Base-by-base conservation (phyloP, 805 yeast species). In the Suhomyces vadensis region DNA sequence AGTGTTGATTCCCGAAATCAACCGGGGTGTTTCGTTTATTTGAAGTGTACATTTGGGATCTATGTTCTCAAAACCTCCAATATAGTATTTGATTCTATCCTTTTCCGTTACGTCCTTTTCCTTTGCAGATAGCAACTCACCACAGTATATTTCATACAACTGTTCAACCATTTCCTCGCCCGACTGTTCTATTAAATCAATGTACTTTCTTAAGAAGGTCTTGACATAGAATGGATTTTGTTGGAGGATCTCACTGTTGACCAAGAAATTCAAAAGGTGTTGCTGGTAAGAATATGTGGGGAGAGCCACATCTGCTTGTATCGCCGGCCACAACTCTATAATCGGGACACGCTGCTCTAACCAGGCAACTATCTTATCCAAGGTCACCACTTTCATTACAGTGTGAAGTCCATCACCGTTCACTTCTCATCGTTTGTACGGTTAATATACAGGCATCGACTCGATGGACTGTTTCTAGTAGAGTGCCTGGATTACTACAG, bases 1-100 rank as follows among this genome's bases (percentile, higher is more conserved):
- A 1, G 95, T 84, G 4, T 95, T 95, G n/a, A 67, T 58, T 1
- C 87, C 88, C 27, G 87, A 77, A 10, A 86, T 78, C 41, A 85
- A 49, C 42, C 74, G 69, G 0, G 91, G 92, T 0, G 79, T 73
- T 54, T 86, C 94, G 46, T 64, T 65, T 3, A 85, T 76, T 5
- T 53, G 51, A 1, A 70, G 49, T n/a, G 46, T 52, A 45, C 69
- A 69, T 14, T 52, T 56, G 7, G 71, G 56, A 3, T 61, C 38
- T 1, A 54, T 53, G 5, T 61, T 55, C 0, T 63, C 61, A 20
- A 54, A 42, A 25, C 65, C 49, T 53, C 54, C 44, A 11, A 74
- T 47, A 8, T 58, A 53, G 44, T 74, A 75, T n/a, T 55, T 51
- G 5, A 75, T 48, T 3, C 58, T 42, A 46, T 77, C 81, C 2